These are phyloP conservation scores for Penicillium sp. DNA, from an alignment of 2,329 filamentous ascomycete genomes.

Conservation along the genomic window DNA sequence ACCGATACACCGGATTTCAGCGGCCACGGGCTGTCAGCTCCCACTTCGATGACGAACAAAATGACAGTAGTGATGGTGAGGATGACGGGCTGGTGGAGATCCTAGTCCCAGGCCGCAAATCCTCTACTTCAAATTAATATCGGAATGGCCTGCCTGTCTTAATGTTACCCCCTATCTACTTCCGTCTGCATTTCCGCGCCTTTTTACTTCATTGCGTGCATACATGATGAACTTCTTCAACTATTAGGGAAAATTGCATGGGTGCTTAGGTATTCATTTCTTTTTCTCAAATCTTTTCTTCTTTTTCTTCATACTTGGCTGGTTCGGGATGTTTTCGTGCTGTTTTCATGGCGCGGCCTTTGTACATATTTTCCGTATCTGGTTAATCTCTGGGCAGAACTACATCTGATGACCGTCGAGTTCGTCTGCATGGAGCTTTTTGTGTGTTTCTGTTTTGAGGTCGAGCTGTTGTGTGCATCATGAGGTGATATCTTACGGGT, in stretches of 20 bases:
- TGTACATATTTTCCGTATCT: slow-evolving; percentile 27
- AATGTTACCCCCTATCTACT: neutral
- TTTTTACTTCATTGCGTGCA: neutral
- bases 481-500: slow-evolving; percentile 6
- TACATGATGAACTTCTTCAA: slow-evolving; percentile 4
- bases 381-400: slow-evolving; percentile 13
- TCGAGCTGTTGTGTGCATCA: slow-evolving; percentile 10
- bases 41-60: slow-evolving; percentile 42
- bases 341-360: slow-evolving; percentile 12
- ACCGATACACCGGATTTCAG: slow-evolving; percentile 45
- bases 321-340: slow-evolving; percentile 13
- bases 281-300: neutral
- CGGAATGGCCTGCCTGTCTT: neutral
- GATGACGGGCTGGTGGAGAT: slow-evolving; percentile 49
- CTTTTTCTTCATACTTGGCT: slow-evolving; percentile 1
- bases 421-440: slow-evolving; percentile 9
- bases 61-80: slow-evolving; percentile 45
- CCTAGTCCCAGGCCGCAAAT: slow-evolving; percentile 42
- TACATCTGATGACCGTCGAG: slow-evolving; percentile 14
- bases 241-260: slow-evolving; percentile 1
- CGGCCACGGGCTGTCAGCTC: slow-evolving; percentile 31
- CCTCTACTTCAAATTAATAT: slow-evolving; percentile 26
- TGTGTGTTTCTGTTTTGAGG: slow-evolving; percentile 5
- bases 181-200: slow-evolving; percentile 8
- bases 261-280: slow-evolving; percentile 2